Conservation (phyloP, 1,284 basidiomycete species). For the Rhodotorula sp. region DNA sequence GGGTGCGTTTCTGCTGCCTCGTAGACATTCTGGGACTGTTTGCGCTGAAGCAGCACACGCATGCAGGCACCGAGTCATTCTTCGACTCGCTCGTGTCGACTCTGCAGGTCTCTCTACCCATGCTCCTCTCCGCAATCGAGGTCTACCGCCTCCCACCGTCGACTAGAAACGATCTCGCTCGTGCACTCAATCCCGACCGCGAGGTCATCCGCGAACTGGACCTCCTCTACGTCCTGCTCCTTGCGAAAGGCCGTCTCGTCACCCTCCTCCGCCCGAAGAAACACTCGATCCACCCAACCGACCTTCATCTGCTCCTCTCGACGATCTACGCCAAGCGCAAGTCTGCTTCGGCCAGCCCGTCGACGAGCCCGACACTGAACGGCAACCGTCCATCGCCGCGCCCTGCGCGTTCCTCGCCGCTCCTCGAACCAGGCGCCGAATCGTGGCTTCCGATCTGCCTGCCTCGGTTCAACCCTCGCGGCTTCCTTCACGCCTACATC, state of each 20-base stretch:
- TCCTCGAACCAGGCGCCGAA: slow-evolving; percentile 61
- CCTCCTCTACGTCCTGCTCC: slow-evolving; percentile 82
- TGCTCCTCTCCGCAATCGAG: slow-evolving; percentile 35
- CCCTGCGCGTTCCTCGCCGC: slow-evolving; percentile 46
- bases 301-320: slow-evolving; percentile 50
- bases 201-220: slow-evolving; percentile 61
- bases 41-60: not conserved
- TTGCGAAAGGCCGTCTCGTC: slow-evolving; percentile 74
- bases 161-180: slow-evolving; percentile 62
- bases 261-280: slow-evolving; percentile 85
- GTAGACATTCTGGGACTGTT: not conserved
- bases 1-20: slow-evolving; percentile 54
- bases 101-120: slow-evolving; percentile 60
- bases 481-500: slow-evolving; percentile 91
- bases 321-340: slow-evolving; percentile 53
- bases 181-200: slow-evolving; percentile 73
- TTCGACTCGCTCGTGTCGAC: slow-evolving; percentile 66
- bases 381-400: not conserved
- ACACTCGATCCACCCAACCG: slow-evolving; percentile 89
- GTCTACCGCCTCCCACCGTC: slow-evolving; percentile 34
- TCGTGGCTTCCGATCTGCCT: slow-evolving; percentile 95
- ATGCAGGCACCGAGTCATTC: slow-evolving; percentile 74
- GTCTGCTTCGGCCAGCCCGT: slow-evolving; percentile 27
- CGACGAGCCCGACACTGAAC: not conserved
- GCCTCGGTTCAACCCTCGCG: slow-evolving; percentile 85